These are phyloP conservation scores for Rhododendron ferrugineum DNA, from an alignment of 148 eudicot species.

Conservation along the genomic window DNA sequence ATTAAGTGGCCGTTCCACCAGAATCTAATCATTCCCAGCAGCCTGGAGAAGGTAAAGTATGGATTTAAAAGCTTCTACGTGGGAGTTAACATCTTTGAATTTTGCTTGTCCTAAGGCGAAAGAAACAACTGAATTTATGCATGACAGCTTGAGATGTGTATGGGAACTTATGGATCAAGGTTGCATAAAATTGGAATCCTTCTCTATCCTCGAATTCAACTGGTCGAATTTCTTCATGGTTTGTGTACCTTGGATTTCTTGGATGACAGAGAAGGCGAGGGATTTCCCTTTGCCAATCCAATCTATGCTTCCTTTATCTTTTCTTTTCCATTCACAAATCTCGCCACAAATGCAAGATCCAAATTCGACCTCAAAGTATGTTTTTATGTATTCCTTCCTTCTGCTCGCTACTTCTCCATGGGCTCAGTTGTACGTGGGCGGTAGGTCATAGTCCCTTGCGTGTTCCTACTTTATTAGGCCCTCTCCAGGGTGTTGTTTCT, in stretches of 20 bases:
- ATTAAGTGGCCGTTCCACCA: constrained; percentile 62
- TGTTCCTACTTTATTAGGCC: neutral
- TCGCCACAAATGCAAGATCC: neutral
- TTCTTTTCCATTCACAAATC: neutral
- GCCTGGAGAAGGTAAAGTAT: constrained; percentile 30
- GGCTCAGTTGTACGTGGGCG: neutral
- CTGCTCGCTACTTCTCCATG: neutral
- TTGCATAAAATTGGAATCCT: neutral
- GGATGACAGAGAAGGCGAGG: neutral
- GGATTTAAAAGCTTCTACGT: neutral
- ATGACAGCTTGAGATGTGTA: neutral
- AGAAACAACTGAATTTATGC: neutral
- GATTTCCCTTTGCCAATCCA: neutral
- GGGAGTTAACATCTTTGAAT: neutral
- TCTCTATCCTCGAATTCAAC: neutral
- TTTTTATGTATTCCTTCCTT: neutral
- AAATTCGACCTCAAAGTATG: neutral
- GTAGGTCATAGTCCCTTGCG: neutral
- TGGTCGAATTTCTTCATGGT: neutral
- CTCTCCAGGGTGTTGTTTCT: neutral
- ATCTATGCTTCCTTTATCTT: neutral
- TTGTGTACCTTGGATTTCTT: neutral
- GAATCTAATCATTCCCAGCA: constrained; percentile 32
- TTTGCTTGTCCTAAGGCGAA: neutral
- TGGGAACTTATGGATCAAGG: neutral